Conservation (phyloP, 2,329 filamentous ascomycete species). For the Sarocladium strictum region DNA sequence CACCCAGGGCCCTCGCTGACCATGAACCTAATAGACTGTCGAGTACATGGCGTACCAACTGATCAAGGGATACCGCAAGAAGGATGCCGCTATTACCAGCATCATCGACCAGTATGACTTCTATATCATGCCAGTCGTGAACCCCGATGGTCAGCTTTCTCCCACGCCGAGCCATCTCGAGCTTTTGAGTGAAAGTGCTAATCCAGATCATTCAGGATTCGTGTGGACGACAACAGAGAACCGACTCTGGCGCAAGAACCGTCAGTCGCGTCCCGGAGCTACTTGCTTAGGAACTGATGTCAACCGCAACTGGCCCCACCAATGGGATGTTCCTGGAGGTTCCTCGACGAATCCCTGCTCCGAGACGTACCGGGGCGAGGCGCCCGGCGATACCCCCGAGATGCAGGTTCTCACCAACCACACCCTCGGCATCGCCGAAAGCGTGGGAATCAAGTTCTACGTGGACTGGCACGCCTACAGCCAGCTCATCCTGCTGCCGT, state of each 20-base stretch:
- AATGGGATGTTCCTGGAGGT: slow-evolving; percentile 39
- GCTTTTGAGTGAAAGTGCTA: neutral
- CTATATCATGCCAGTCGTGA: slow-evolving; percentile 58
- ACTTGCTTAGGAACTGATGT: slow-evolving; percentile 42
- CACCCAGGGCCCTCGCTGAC: neutral
- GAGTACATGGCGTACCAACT: slow-evolving; percentile 48
- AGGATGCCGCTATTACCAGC: slow-evolving; percentile 8
- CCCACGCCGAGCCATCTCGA: too few species aligned
- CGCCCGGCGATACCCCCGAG: slow-evolving; percentile 39
- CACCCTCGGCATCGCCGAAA: slow-evolving; percentile 19
- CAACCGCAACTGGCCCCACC: slow-evolving; percentile 50
- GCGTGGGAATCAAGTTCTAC: slow-evolving; percentile 44
- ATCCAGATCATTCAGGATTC: slow-evolving; percentile 34
- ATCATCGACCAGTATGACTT: slow-evolving; percentile 59
- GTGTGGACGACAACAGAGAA: slow-evolving; percentile 45
- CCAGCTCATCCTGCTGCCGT: slow-evolving; percentile 46
- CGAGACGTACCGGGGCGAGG: slow-evolving; percentile 35
- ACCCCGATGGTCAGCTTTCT: slow-evolving; percentile 49
- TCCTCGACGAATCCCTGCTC: slow-evolving; percentile 40
- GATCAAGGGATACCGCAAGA: slow-evolving; percentile 24
- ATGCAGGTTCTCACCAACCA: slow-evolving; percentile 35
- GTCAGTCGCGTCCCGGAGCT: slow-evolving; percentile 28
- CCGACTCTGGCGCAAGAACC: slow-evolving; percentile 53
- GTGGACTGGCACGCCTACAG: slow-evolving; percentile 57
- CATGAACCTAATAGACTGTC: slow-evolving; percentile 24